Conservation (phyloP, 495 filamentous ascomycete species). For the Penicillium odoratum region DNA sequence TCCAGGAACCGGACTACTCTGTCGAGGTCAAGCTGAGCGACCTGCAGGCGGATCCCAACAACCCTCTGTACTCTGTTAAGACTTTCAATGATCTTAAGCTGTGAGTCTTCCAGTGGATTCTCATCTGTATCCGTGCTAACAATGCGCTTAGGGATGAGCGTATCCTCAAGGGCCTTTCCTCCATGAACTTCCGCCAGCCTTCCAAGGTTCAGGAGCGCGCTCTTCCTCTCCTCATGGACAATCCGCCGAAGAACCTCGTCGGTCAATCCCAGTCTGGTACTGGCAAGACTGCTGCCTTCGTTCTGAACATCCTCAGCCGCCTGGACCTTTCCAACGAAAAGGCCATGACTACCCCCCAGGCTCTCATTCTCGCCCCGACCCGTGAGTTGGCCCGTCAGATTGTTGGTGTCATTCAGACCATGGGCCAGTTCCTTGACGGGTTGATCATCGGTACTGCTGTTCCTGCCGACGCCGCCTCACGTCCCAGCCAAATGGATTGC, state of each 20-base stretch:
- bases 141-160: constrained; percentile 39
- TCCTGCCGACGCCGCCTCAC: constrained; percentile 65
- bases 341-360: constrained; percentile 65
- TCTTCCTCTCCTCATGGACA: constrained; percentile 77
- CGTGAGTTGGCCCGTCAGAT: constrained; percentile 96
- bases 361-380: constrained; percentile 86
- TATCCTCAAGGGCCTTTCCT: constrained; percentile 63
- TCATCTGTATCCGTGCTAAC: neutral
- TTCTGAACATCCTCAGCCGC: constrained; percentile 84
- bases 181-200: constrained; percentile 89
- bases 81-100: constrained; percentile 85
- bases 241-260: constrained; percentile 89
- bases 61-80: constrained; percentile 81
- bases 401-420: constrained; percentile 71
- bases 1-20: constrained; percentile 74
- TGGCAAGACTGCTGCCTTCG: constrained; percentile 96
- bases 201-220: constrained; percentile 97
- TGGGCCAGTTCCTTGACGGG: constrained; percentile 78
- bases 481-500: constrained; percentile 60
- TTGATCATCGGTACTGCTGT: constrained; percentile 76
- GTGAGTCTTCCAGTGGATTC: constrained; percentile 47
- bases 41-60: constrained; percentile 80
- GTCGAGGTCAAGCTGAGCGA: constrained; percentile 91
- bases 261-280: constrained; percentile 98
- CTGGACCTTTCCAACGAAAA: constrained; percentile 65